Base-by-base conservation (phyloP, 2,329 filamentous ascomycete species). In the Epichloe sibirici region DNA sequence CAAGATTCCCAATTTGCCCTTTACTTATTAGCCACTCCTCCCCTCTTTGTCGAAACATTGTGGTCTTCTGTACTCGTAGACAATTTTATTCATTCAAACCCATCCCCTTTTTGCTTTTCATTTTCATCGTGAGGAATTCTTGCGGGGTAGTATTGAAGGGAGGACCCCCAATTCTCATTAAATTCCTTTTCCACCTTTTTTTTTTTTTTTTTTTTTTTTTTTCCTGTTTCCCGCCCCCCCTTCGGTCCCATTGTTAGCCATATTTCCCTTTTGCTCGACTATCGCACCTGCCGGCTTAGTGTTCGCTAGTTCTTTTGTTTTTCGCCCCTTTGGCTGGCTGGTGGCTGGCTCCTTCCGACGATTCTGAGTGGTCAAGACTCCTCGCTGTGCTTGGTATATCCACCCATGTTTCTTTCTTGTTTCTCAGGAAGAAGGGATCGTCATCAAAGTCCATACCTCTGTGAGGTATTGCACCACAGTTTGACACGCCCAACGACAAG, bases 141-240 rank as follows among this genome's bases (percentile, higher is more conserved):
- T 37, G 37, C 45, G 48, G 52, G 44, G 39, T 45, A 42, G 44
- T 48, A 51, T 51, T 50, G 43, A 47, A 53, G 52, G 52, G 52
- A 51, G 51, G 48, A 31, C 25, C 28, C 28, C 6, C 17, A 31
- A 3, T 1, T 31, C 28, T 31, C 28, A 31, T 31, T 21, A 17
- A 46, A 21, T 17, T 38, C 11, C 34, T 43, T 43, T 11, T 35
- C 40, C 23, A 4, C 6, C 6, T 51, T 45, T 12, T n/a, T 50
- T 38, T 13, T 38, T 9, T 17, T 42, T n/a, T n/a, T n/a, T 51
- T 45, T 12, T n/a, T 50, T 38, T 34, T 21, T 35, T 21, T 9
- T 25, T 40, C 17, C 17, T 21, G 17, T 40, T 34, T 23, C 42
- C 11, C 28, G 2, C 40, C 5, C 40, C 40, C 37, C 13, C 17